phyloP scores from a whole-genome alignment of 257 asterid species.

The Fraxinus pennsylvanica region DNA sequence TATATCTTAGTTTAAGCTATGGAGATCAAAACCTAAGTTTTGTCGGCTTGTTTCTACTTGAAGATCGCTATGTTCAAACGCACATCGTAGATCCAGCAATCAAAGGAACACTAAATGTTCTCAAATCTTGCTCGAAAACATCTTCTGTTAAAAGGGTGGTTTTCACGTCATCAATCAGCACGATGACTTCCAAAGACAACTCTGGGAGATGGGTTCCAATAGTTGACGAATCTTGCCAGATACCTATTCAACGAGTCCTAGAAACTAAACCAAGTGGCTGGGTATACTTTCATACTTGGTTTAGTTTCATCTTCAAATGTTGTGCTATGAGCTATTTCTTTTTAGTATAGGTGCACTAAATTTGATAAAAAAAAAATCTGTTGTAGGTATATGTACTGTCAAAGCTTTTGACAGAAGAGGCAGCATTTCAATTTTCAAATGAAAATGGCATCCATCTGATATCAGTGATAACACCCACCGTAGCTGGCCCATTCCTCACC shows the following conservation, averaged over 20 bases:
- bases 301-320: conserved; percentile 12
- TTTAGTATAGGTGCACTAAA: conserved; percentile 3
- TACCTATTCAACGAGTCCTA: conserved; percentile 47
- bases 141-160: conserved; percentile 51
- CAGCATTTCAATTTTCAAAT: conserved; percentile 63
- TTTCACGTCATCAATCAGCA: conserved; percentile 81
- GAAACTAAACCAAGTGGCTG: conserved; percentile 76
- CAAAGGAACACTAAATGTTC: conserved; percentile 67
- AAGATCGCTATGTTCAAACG: conserved; percentile 51
- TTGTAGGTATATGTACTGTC: conserved; percentile 64
- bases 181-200: conserved; percentile 72
- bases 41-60: conserved; percentile 15
- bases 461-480: conserved; percentile 69
- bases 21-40: conserved; percentile 1
- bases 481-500: conserved; percentile 82
- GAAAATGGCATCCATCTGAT: conserved; percentile 67
- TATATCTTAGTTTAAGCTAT: not conserved
- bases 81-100: conserved; percentile 64
- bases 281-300: conserved; percentile 42
- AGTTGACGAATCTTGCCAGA: conserved; percentile 75
- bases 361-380: not conserved
- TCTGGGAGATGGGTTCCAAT: conserved; percentile 51
- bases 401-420: conserved; percentile 72
- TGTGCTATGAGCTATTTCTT: not conserved
- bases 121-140: conserved; percentile 61